phyloP scores from a whole-genome alignment of 2,329 filamentous ascomycete species.

The Scedosporium apiospermum region DNA sequence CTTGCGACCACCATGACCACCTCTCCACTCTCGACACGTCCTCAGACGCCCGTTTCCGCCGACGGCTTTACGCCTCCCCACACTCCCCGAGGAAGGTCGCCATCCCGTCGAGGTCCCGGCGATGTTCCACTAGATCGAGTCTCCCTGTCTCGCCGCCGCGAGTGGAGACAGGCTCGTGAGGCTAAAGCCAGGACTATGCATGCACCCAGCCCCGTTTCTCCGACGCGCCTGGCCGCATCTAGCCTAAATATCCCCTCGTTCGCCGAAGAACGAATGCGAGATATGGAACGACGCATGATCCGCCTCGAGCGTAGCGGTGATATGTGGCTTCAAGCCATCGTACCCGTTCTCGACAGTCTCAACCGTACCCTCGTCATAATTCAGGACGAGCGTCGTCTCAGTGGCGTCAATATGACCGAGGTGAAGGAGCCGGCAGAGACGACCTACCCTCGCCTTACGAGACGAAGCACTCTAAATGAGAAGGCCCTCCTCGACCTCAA shows the following conservation, averaged over 20 bases:
- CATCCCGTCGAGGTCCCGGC: neutral
- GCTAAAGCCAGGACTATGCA: neutral
- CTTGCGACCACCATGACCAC: constrained; percentile 13
- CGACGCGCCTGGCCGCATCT: neutral
- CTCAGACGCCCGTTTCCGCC: constrained; percentile 18
- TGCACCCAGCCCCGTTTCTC: neutral
- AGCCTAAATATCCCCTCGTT: constrained; percentile 12
- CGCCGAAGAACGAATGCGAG: constrained; percentile 30
- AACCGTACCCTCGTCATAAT: constrained; percentile 23
- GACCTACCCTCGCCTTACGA: constrained; percentile 11
- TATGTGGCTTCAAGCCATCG: constrained; percentile 31
- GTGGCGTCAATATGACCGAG: neutral
- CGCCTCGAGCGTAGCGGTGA: constrained; percentile 37
- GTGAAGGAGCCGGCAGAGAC: neutral
- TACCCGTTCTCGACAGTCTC: constrained; percentile 35
- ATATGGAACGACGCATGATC: constrained; percentile 37
- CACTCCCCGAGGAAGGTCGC: constrained; percentile 10
- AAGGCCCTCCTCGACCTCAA: constrained; percentile 19
- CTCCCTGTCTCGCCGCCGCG: constrained; percentile 22
- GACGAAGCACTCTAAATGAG: constrained; percentile 17
- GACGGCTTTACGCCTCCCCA: constrained; percentile 17
- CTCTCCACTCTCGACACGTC: neutral
- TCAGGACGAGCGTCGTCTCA: constrained; percentile 9
- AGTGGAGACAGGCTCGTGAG: constrained; percentile 12
- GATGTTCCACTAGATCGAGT: constrained; percentile 15